Evolutionary conservation across 208 protist species (phyloP), one percentile per base, ranked within the genome.

Genomic region (Leishmania tropica): DNA sequence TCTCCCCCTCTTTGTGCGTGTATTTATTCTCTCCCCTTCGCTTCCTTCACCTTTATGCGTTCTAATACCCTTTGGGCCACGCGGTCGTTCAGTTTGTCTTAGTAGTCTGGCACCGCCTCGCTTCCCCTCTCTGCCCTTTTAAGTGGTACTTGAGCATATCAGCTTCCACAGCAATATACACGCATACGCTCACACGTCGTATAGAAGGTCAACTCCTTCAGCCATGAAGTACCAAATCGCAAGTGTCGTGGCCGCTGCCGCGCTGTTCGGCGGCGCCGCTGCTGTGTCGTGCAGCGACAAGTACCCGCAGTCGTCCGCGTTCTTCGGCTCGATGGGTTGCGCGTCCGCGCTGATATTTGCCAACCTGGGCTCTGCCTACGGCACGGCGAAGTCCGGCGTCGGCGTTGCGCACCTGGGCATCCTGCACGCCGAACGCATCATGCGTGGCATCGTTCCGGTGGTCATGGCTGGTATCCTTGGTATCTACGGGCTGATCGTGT

Each of bases 401-500:
- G 99, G 99, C 84, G 98, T 99, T 80, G 93, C 98, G 42, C 95
- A 98, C 81, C 97, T 99, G 87, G 99, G 99, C 88, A 99, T 99
- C 65, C 93, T 99, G 81, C 89, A 96, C 81, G 98, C 95, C 13
- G 96, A 99, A 65, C 88, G 98, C 28, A 98, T 99, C 79, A 99
- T 99, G 97, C 91, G 94, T 73, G 93, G 93, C 83, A 98, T 97
- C 76, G 93, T 98, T 76, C 95, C 96, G 42, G 93, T 98, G 75
- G 92, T 98, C 73, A 98, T 98, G 95, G 96, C 95, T 81, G 99
- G 94, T 92, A 99, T 99, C 86, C 94, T 99, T 80, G 99, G 99
- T 91, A 99, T 99, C 84, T 99, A 99, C 89, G 99, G 99, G 76
- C 94, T 99, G 48, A 99, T 99, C 85, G 98, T 99, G 79, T 94